Evolutionary conservation across 805 yeast species (phyloP), one percentile per base, ranked within the genome.

Genomic region (Saturnispora ahearnii): DNA sequence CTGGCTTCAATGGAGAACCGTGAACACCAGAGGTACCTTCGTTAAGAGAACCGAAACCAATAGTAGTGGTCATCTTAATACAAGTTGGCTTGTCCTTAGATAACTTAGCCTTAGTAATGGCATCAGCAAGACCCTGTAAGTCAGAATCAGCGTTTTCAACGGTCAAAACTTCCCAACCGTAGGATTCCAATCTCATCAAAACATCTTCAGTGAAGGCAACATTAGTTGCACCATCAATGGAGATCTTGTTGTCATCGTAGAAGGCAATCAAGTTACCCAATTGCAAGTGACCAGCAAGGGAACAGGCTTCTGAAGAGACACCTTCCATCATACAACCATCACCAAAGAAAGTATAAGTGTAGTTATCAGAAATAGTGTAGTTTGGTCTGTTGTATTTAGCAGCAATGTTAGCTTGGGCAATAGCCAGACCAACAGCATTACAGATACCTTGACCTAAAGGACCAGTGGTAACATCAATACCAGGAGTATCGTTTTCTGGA

Each of bases 271-370:
- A 80, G 76, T 90, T 90, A 69, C 86, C 87, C 69, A 91, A 81
- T 76, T 88, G 78, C 70, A 91, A 77, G 73, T 91, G 99, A 64
- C 99, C 99, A 56, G 99, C 99, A 54, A 90, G 73, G 34, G 99
- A 91, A 60, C 79, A 78, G 51, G 96, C 93, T 77, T 91, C 99
- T 53, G 93, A 80, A 54, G 96, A 78, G 56, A 91, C 88, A 79
- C 99, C 99, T 77, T 91, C 99, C 89, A 84, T 84, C 76, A 91
- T 77, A 76, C 99, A 91, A 62, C 98, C 99, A 62, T 91, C 99
- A 74, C 99, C 99, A 54, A 90, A 72, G 74, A 91, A 81, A 60
- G 71, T 70, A 73, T 81, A 91, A 56, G 89, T 81, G 78, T 74
- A 79, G 68, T 79, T 78, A 73, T 87, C 86, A 51, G 90, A 77